Evolutionary conservation across 768 basidiomycete genomes (phyloP).

Genomic region (Kwoniella mangroviensis): DNA sequence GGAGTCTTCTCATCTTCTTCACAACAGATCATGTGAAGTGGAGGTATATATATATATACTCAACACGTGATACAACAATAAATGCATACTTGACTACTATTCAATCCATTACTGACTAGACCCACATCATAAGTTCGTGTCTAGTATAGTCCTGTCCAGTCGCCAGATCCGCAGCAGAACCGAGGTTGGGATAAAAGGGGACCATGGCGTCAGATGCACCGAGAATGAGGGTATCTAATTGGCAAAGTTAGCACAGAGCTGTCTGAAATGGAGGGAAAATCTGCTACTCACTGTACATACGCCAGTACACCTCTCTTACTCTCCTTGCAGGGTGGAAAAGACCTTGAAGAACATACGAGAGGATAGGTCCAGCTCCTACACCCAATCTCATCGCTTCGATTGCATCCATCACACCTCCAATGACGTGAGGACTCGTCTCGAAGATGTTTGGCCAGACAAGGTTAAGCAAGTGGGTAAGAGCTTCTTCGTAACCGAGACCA

Average conservation of each 20-base stretch:
- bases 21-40: not conserved
- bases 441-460: slow-evolving; percentile 99
- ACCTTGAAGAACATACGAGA: slow-evolving; percentile 92
- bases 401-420: slow-evolving; percentile 97
- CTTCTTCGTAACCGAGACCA: slow-evolving; percentile 96
- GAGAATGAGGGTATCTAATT: slow-evolving; percentile 68
- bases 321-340: slow-evolving; percentile 96
- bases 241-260: slow-evolving; percentile 19
- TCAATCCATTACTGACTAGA: slow-evolving; percentile 25
- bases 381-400: slow-evolving; percentile 97
- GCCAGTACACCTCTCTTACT: slow-evolving; percentile 98
- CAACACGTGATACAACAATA: not conserved
- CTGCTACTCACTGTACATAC: slow-evolving; percentile 77
- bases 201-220: slow-evolving; percentile 90
- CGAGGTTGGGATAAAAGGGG: slow-evolving; percentile 90
- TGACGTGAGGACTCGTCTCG: slow-evolving; percentile 97
- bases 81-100: not conserved
- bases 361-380: slow-evolving; percentile 86
- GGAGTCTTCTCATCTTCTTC: no score
- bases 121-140: slow-evolving; percentile 52
- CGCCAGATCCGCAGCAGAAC: slow-evolving; percentile 76
- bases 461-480: slow-evolving; percentile 96
- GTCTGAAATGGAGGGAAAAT: not conserved
- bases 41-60: not conserved
- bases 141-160: slow-evolving; percentile 53